Evolutionary conservation across 148 eudicot species (phyloP).

Genomic region (Polygonum maritimum): DNA sequence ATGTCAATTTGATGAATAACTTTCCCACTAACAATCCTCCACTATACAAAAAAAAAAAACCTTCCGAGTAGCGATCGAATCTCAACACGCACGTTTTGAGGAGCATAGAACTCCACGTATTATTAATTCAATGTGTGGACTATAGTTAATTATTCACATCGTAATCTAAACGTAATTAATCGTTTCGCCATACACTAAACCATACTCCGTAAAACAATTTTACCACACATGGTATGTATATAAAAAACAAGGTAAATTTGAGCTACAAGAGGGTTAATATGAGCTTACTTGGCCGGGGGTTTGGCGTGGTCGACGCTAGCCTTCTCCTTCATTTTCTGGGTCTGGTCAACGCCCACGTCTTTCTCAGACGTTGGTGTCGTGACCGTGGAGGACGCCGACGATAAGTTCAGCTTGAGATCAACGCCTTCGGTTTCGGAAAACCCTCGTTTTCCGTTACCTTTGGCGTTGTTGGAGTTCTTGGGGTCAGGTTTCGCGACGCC

Average conservation of each 20-base stretch:
- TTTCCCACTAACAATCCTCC: background rate
- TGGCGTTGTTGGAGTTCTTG: constrained; percentile 13
- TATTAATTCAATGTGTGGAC: background rate
- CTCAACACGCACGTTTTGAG: background rate
- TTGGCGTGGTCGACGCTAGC: constrained; percentile 22
- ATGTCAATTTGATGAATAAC: too few species aligned
- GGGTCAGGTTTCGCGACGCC: background rate
- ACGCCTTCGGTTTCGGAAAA: constrained; percentile 28
- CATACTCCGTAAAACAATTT: too few species aligned
- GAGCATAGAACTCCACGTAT: background rate
- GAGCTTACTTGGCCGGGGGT: constrained; percentile 42
- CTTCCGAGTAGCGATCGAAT: background rate
- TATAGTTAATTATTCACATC: background rate
- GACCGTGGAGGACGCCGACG: constrained; percentile 8
- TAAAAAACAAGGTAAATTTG: background rate
- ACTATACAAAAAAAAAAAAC: too few species aligned
- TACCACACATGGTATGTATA: too few species aligned
- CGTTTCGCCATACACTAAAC: too few species aligned
- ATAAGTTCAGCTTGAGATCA: constrained; percentile 41
- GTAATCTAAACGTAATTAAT: background rate
- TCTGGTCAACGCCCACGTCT: background rate
- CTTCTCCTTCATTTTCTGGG: constrained; percentile 21
- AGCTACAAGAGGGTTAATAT: background rate
- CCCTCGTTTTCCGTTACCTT: constrained; percentile 33
- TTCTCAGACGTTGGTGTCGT: background rate